Percentiles rank a stretch among this genome's conserved stretches.
phyloP scores from a whole-genome alignment of 495 filamentous ascomycete species.

The Tuber melanosporum region DNA sequence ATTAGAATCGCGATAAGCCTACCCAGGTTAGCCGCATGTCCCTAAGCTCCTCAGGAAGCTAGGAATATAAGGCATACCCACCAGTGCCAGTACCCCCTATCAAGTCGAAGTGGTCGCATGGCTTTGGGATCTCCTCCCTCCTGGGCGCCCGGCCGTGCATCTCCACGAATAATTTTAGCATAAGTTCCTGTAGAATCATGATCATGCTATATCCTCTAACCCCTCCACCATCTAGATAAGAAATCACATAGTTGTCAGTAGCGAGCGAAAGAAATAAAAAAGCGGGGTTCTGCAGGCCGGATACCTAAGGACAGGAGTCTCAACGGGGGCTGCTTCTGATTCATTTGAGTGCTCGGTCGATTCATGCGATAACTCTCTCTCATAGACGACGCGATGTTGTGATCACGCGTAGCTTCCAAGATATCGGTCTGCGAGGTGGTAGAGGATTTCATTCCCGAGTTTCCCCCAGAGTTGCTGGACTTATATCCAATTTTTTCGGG shows the following conservation, averaged over 20 bases:
- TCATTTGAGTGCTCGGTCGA: conserved; percentile 16
- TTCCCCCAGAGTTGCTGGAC: not conserved
- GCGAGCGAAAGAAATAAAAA: conserved; percentile 12
- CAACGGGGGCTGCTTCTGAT: conserved; percentile 58
- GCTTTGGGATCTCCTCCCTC: conserved; percentile 63
- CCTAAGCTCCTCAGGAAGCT: not conserved
- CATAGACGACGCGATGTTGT: conserved; percentile 6
- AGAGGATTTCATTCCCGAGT: not conserved
- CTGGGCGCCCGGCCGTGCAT: conserved; percentile 44
- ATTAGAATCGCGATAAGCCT: conserved; percentile 89
- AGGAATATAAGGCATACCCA: conserved; percentile 43
- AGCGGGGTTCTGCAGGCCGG: conserved; percentile 38
- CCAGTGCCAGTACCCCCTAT: conserved; percentile 70
- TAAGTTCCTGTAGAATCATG: conserved; percentile 58
- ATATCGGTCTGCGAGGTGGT: not conserved
- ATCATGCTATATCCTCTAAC: conserved; percentile 97
- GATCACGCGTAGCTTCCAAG: conserved; percentile 21
- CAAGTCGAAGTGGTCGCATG: conserved; percentile 73
- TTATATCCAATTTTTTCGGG: not conserved
- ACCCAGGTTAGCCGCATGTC: conserved; percentile 12
- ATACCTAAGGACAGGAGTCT: conserved; percentile 88
- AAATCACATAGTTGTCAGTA: not conserved
- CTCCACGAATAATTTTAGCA: conserved; percentile 72
- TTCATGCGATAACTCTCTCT: conserved; percentile 6
- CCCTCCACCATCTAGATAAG: conserved; percentile 77